Percentiles rank a stretch among this genome's conserved stretches.
phyloP scores from a whole-genome alignment of 2,329 filamentous ascomycete genomes.

The Parastagonospora avenae region DNA sequence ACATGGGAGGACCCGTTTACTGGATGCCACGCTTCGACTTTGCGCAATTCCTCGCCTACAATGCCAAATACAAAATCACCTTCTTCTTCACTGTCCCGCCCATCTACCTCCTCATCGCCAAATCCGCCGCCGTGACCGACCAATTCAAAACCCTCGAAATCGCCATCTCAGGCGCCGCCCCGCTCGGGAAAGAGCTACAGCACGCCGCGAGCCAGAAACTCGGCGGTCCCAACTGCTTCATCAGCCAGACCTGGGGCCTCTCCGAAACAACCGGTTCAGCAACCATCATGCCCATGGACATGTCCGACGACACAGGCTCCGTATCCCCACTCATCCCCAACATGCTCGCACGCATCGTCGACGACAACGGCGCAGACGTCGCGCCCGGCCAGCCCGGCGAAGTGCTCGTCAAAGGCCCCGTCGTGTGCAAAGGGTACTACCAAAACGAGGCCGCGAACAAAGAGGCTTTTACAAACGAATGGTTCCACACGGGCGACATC shows the following conservation, averaged over 20 bases:
- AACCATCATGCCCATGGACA: conserved; percentile 52
- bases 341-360: conserved; percentile 40
- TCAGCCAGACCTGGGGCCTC: conserved; percentile 63
- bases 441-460: conserved; percentile 38
- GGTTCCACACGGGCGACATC: conserved; percentile 49
- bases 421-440: conserved; percentile 47
- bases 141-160: conserved; percentile 59
- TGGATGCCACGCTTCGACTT: conserved; percentile 69
- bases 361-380: conserved; percentile 42
- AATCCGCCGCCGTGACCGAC: conserved; percentile 59
- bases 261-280: conserved; percentile 60
- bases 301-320: conserved; percentile 54
- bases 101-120: conserved; percentile 65
- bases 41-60: conserved; percentile 59
- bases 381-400: conserved; percentile 38
- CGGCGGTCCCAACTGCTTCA: conserved; percentile 48
- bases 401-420: conserved; percentile 42
- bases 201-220: conserved; percentile 57
- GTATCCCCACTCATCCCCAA: conserved; percentile 52
- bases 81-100: conserved; percentile 65
- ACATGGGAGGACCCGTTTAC: conserved; percentile 53
- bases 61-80: conserved; percentile 57
- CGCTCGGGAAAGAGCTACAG: conserved; percentile 62
- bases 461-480: conserved; percentile 40
- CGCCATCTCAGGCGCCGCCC: conserved; percentile 61